phyloP scores from a whole-genome alignment of 208 protist genomes.

The Trypanosoma melophagium region DNA sequence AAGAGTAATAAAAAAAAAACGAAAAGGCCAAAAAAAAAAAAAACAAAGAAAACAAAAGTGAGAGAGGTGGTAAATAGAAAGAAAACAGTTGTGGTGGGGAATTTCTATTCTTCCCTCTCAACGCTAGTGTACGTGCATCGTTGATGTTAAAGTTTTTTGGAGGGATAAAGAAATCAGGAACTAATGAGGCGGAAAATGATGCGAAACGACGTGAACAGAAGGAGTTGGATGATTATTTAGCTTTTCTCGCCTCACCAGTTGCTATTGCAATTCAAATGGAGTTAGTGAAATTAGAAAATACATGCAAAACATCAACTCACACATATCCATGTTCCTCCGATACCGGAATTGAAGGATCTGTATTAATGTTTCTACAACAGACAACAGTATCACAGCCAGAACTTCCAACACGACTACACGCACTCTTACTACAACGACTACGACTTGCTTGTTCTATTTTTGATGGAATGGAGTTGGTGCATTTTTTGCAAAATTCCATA shows the following conservation, averaged over 20 bases:
- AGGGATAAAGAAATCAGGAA: not conserved
- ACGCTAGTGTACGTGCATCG: not conserved
- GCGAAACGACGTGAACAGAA: not conserved
- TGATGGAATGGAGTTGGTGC: not conserved
- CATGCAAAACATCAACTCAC: not conserved
- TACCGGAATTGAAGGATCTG: slow-evolving; percentile 18
- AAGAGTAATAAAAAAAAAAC: slow-evolving; percentile 4
- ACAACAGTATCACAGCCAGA: not conserved
- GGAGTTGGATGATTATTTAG: slow-evolving; percentile 3
- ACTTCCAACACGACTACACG: slow-evolving; percentile 19
- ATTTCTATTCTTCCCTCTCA: slow-evolving; percentile 1
- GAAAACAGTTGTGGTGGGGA: not conserved
- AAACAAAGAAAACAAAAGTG: slow-evolving; percentile 7
- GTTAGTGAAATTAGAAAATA: slow-evolving; percentile 5
- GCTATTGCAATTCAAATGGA: not conserved
- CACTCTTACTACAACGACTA: slow-evolving; percentile 27
- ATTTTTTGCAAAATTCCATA: slow-evolving; percentile 20
- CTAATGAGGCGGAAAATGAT: not conserved
- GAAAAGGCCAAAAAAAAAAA: slow-evolving; percentile 7
- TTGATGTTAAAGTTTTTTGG: slow-evolving; percentile 21
- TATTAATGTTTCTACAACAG: slow-evolving; percentile 6
- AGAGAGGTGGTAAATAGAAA: slow-evolving; percentile 4
- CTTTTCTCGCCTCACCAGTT: slow-evolving; percentile 15
- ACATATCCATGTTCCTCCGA: slow-evolving; percentile 9
- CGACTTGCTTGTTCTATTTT: slow-evolving; percentile 11